A percentile compares a stretch with the other conserved stretches of the same genome.
Evolutionary conservation across 148 eudicot species (phyloP).

Genomic region (Dianthus caryophyllus): DNA sequence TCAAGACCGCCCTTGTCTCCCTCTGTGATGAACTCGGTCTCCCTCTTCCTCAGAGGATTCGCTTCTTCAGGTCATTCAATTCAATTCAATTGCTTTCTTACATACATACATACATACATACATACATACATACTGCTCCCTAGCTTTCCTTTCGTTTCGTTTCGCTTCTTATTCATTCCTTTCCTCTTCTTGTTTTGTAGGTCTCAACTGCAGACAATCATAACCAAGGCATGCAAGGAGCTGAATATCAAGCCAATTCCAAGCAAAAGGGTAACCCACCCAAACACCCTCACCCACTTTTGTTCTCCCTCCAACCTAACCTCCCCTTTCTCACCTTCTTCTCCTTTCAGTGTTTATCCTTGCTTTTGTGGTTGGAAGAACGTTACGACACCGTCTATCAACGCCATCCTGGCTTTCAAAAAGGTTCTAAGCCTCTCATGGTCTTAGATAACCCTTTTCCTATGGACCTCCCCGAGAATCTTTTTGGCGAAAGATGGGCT

Average conservation of each 20-base stretch:
- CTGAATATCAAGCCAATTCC: constrained; percentile 76
- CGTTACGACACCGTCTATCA: constrained; percentile 78
- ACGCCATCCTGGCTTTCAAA: constrained; percentile 93
- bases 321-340: no score
- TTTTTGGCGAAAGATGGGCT: constrained; percentile 95
- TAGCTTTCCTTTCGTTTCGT: no score
- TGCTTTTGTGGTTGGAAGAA: constrained; percentile 91
- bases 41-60: constrained; percentile 77
- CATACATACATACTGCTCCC: no score
- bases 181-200: constrained; percentile 25
- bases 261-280: constrained; percentile 93
- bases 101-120: no score
- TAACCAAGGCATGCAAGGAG: constrained; percentile 87
- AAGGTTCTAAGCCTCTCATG: constrained; percentile 86
- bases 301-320: no score
- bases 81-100: no score
- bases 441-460: constrained; percentile 93
- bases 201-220: constrained; percentile 97
- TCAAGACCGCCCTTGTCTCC: constrained; percentile 64
- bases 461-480: constrained; percentile 85
- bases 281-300: no score
- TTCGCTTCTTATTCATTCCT: no score
- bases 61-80: constrained; percentile 73
- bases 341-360: constrained; percentile 62
- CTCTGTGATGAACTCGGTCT: constrained; percentile 73